Conservation (phyloP, 495 filamentous ascomycete genomes). For the Talaromyces borbonicus region DNA sequence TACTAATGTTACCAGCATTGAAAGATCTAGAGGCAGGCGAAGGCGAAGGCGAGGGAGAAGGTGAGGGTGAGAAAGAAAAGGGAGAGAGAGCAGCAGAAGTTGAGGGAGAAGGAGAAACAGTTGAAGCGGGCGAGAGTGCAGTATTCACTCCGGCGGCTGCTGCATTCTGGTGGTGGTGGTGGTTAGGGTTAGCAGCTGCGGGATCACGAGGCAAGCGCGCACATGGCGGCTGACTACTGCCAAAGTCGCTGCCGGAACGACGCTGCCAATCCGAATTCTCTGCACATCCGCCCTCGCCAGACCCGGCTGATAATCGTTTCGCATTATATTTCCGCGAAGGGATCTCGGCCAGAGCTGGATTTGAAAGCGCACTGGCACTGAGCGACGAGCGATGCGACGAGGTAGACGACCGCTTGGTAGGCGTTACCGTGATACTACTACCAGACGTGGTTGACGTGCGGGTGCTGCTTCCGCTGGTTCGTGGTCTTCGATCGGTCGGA, state of each 20-base stretch:
- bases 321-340: slow-evolving; percentile 10
- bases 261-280: neutral
- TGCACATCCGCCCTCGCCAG: neutral
- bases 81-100: neutral
- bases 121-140: neutral
- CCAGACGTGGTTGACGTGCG: slow-evolving; percentile 1
- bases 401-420: slow-evolving; percentile 1
- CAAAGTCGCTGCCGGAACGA: neutral
- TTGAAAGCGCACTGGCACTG: slow-evolving; percentile 8
- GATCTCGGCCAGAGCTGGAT: slow-evolving; percentile 9
- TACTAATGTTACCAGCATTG: slow-evolving; percentile 31
- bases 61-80: neutral
- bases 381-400: slow-evolving; percentile 7
- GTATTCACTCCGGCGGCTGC: slow-evolving; percentile 2
- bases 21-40: slow-evolving; percentile 24
- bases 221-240: neutral
- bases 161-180: neutral
- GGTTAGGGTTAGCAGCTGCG: neutral
- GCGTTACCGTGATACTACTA: slow-evolving; percentile 6
- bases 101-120: too few relatives aligned
- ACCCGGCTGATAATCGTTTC: slow-evolving; percentile 7
- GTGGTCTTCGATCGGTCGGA: slow-evolving; percentile 3
- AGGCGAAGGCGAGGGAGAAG: neutral
- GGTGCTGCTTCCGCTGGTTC: slow-evolving; percentile 4
- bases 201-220: neutral